These are phyloP conservation scores for Aegilops bicornis DNA, from an alignment of 176 grass and related monocot species.

Conservation along the genomic window DNA sequence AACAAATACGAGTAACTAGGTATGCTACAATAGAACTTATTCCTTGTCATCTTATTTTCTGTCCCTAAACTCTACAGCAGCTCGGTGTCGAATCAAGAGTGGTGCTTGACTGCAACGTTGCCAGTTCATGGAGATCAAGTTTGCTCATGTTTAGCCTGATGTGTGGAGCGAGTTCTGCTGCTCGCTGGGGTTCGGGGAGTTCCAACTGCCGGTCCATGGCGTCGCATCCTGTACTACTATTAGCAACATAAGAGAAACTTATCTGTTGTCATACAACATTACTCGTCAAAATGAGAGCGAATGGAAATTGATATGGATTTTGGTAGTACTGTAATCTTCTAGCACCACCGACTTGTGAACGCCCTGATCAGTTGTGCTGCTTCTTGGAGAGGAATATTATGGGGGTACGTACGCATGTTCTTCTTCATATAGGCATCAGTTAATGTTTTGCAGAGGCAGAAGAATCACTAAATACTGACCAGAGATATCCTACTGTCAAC, in stretches of 20 bases:
- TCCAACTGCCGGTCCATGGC: background rate
- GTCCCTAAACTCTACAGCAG: background rate
- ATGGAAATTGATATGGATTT: background rate
- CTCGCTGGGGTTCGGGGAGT: background rate
- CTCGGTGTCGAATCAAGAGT: background rate
- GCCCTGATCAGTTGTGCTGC: background rate
- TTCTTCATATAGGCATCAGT: no score
- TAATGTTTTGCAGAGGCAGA: no score
- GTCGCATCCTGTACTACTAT: no score
- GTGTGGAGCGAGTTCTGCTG: background rate
- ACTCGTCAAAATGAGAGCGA: no score
- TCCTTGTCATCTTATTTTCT: background rate
- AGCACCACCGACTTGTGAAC: background rate
- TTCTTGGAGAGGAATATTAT: background rate
- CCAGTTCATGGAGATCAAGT: no score
- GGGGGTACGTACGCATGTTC: no score
- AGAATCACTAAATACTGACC: no score
- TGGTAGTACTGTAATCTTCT: background rate
- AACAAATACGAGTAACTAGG: background rate
- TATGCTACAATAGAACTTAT: background rate
- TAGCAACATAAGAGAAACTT: background rate
- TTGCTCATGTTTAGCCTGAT: background rate
- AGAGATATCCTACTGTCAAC: no score
- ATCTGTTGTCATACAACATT: background rate
- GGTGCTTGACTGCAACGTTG: background rate